Percentiles rank a stretch among this genome's conserved stretches.
Conservation (phyloP, 2,329 filamentous ascomycete species). For the Corniculantispora saksenae region DNA sequence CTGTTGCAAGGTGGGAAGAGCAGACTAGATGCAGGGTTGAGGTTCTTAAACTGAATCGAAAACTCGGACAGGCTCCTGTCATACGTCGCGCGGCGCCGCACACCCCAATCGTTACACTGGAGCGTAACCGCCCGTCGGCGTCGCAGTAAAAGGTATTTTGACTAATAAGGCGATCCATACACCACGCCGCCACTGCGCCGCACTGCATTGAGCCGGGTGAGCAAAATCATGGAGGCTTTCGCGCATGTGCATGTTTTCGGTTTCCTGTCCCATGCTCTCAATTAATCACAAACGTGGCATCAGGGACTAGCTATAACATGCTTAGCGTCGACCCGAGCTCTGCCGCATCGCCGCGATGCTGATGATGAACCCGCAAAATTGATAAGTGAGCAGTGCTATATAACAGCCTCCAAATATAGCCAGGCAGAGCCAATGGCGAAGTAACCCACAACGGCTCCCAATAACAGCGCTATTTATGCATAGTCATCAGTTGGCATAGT, state of each 20-base stretch:
- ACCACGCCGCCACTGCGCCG: not conserved
- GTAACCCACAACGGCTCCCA: not conserved
- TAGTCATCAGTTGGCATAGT: not conserved
- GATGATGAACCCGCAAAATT: not conserved
- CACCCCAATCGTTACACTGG: not conserved
- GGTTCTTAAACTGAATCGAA: not conserved
- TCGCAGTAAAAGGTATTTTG: not conserved
- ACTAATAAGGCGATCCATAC: not conserved
- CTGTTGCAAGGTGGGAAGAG: too few relatives aligned
- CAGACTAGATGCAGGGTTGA: not conserved
- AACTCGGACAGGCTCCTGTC: not conserved
- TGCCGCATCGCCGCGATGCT: not conserved
- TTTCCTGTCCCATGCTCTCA: not conserved
- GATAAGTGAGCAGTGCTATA: not conserved
- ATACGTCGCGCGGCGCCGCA: not conserved
- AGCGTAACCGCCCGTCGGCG: conserved; percentile 7
- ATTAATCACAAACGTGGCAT: not conserved
- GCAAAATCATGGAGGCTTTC: not conserved
- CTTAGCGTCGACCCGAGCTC: not conserved
- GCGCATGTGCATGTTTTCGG: not conserved
- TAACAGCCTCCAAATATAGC: not conserved
- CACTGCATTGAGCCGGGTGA: not conserved
- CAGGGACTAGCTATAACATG: not conserved
- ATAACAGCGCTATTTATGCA: not conserved
- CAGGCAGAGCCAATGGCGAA: not conserved